Conservation (phyloP, 2,329 filamentous ascomycete genomes). For the Trichothecium sympodiale region DNA sequence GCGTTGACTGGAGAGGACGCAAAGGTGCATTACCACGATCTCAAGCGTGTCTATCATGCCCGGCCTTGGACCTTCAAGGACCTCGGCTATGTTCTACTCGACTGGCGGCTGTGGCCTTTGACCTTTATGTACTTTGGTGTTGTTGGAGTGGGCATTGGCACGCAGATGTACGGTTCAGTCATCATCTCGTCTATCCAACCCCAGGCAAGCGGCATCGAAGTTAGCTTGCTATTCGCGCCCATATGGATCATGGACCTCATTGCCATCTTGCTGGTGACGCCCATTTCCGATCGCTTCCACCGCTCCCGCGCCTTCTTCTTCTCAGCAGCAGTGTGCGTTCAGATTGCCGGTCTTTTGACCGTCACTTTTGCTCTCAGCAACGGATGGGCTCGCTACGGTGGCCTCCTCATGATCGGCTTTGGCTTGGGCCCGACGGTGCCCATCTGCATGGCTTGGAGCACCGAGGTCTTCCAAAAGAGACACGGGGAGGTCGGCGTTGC, state of each 20-base stretch:
- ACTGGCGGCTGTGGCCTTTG: constrained; percentile 84
- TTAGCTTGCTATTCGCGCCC: constrained; percentile 77
- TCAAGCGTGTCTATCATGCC: constrained; percentile 69
- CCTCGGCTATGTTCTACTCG: constrained; percentile 57
- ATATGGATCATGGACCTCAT: constrained; percentile 93
- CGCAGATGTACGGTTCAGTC: constrained; percentile 76
- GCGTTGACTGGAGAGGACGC: constrained; percentile 70
- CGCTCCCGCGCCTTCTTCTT: constrained; percentile 72
- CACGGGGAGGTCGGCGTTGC: constrained; percentile 89
- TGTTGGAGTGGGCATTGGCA: constrained; percentile 83
- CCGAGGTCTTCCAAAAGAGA: constrained; percentile 78
- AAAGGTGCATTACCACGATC: constrained; percentile 69
- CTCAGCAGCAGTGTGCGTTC: constrained; percentile 60
- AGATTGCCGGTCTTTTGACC: constrained; percentile 70
- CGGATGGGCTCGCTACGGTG: constrained; percentile 78
- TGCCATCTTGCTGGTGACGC: constrained; percentile 75
- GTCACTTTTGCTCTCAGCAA: constrained; percentile 62
- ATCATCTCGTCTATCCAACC: constrained; percentile 76
- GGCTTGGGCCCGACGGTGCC: constrained; percentile 84
- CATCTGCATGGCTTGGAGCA: constrained; percentile 90
- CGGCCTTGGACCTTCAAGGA: constrained; percentile 64
- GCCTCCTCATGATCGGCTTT: constrained; percentile 82
- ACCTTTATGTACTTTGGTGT: constrained; percentile 91
- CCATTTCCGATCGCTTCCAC: constrained; percentile 80
- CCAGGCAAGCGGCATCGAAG: constrained; percentile 57